Conservation (phyloP, 805 yeast genomes). For the Brettanomyces naardenensis region DNA sequence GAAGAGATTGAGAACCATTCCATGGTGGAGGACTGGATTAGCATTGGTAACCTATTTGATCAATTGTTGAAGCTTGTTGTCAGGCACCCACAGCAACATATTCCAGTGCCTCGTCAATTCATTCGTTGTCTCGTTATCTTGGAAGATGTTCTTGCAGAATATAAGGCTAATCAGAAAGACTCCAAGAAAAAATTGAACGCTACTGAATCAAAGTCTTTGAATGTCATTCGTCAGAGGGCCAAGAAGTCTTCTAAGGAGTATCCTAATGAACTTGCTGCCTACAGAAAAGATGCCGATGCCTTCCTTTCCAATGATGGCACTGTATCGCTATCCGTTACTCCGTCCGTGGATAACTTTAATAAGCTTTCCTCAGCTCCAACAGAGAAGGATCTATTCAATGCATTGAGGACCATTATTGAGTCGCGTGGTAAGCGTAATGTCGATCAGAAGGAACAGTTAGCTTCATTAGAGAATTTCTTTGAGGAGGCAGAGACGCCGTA, state of each 20-base stretch:
- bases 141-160: slow-evolving; percentile 56
- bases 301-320: slow-evolving; percentile 44
- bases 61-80: slow-evolving; percentile 57
- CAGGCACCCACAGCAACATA: slow-evolving; percentile 69
- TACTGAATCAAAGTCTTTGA: slow-evolving; percentile 76
- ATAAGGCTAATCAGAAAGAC: slow-evolving; percentile 41
- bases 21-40: slow-evolving; percentile 71
- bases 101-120: slow-evolving; percentile 63
- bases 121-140: slow-evolving; percentile 62
- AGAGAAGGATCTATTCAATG: slow-evolving; percentile 46
- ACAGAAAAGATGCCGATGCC: slow-evolving; percentile 62
- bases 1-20: slow-evolving; percentile 63
- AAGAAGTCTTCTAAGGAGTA: slow-evolving; percentile 71
- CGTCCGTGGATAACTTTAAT: slow-evolving; percentile 23
- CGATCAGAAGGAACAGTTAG: slow-evolving; percentile 73
- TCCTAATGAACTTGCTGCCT: slow-evolving; percentile 49
- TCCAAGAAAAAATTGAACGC: slow-evolving; percentile 71
- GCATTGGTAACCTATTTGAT: slow-evolving; percentile 71
- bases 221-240: slow-evolving; percentile 81
- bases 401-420: slow-evolving; percentile 70
- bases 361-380: slow-evolving; percentile 14
- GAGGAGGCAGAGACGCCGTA: slow-evolving; percentile 49
- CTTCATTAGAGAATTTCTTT: slow-evolving; percentile 54
- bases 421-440: slow-evolving; percentile 94
- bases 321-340: neutral